phyloP scores from a whole-genome alignment of 345 rosid species.

The Melaleuca alternifolia region DNA sequence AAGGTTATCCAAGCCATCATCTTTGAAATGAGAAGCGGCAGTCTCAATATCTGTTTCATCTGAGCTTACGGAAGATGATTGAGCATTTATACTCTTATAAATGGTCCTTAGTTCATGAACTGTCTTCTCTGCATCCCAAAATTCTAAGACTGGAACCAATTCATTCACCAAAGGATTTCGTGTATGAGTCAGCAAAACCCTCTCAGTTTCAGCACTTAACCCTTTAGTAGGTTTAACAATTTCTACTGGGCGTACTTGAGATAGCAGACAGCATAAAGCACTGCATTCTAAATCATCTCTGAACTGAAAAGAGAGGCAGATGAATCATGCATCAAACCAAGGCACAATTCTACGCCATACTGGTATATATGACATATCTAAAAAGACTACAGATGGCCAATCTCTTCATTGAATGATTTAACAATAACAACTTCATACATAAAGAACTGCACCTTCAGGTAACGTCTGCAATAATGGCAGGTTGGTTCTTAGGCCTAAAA shows the following conservation, averaged over 20 bases:
- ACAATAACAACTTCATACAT: not conserved
- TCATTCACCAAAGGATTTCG: constrained; percentile 82
- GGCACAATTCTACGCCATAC: not conserved
- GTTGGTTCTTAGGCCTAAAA: not conserved
- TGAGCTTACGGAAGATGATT: constrained; percentile 23
- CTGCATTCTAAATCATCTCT: constrained; percentile 78
- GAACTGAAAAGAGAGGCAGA: constrained; percentile 38
- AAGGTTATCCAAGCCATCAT: constrained; percentile 23
- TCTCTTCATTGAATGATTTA: not conserved
- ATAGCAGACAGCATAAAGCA: constrained; percentile 59
- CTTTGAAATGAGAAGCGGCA: constrained; percentile 10
- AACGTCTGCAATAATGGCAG: not conserved
- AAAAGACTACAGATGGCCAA: not conserved
- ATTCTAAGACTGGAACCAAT: constrained; percentile 60
- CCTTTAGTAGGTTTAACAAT: constrained; percentile 68
- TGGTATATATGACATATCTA: not conserved
- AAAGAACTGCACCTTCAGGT: not conserved
- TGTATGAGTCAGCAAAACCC: constrained; percentile 64
- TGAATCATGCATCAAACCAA: not conserved
- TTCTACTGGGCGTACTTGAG: constrained; percentile 93
- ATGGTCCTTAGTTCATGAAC: constrained; percentile 40
- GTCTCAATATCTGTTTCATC: constrained; percentile 16
- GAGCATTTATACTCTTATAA: constrained; percentile 31
- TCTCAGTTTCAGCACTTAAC: constrained; percentile 73
- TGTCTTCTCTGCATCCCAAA: constrained; percentile 90